A percentile compares a stretch with the other conserved stretches of the same genome.
Evolutionary conservation across 441 rosid species (phyloP).

Genomic region (Sinapis alba): DNA sequence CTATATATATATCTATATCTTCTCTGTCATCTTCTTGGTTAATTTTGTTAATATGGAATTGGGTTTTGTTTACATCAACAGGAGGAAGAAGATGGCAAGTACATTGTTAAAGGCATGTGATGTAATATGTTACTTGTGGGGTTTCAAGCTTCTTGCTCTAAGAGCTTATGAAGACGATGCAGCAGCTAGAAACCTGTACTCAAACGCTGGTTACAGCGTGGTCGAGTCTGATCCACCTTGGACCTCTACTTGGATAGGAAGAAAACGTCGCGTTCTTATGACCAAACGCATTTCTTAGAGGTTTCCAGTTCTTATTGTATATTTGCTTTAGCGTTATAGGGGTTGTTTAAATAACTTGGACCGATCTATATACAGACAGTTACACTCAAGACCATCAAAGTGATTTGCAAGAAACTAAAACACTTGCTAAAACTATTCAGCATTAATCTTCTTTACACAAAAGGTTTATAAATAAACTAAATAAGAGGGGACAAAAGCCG

Average conservation of each 20-base stretch:
- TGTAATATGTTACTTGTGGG: slow-evolving; percentile 41
- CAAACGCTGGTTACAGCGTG: slow-evolving; percentile 62
- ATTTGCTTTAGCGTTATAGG: slow-evolving; percentile 24
- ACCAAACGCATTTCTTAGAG: slow-evolving; percentile 48
- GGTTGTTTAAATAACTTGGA: neutral
- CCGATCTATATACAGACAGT: neutral
- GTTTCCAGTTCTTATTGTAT: slow-evolving; percentile 4
- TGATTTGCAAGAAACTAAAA: too few relatives aligned
- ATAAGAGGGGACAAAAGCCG: too few relatives aligned
- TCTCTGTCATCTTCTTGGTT: neutral
- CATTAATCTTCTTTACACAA: too few relatives aligned
- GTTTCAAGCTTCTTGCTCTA: neutral
- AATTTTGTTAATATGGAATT: neutral
- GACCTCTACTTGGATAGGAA: slow-evolving; percentile 73
- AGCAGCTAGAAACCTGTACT: neutral
- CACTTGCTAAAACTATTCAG: too few relatives aligned
- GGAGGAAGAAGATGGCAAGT: slow-evolving; percentile 77
- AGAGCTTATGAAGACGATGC: neutral
- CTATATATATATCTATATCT: neutral
- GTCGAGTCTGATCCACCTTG: slow-evolving; percentile 66
- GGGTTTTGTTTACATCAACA: slow-evolving; percentile 28
- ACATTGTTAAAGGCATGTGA: slow-evolving; percentile 45
- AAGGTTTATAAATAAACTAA: too few relatives aligned
- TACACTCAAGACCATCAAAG: neutral
- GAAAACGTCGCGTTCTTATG: slow-evolving; percentile 75